Evolutionary conservation across 164 flowering plant genomes (phyloP).

Genomic region (Chimonanthus praecox): DNA sequence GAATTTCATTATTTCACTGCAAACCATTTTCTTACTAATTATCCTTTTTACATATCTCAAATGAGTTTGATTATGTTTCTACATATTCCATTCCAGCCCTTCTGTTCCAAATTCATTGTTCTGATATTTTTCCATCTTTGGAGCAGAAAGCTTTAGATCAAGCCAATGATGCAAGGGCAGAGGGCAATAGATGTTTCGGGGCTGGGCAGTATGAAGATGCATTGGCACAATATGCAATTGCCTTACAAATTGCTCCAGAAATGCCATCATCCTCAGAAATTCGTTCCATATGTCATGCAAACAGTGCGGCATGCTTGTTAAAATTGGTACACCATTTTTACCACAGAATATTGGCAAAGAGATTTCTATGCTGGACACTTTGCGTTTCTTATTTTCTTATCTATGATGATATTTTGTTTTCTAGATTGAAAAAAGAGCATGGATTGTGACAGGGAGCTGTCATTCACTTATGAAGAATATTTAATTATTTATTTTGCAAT

Average conservation of each 20-base stretch:
- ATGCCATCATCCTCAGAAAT: conserved; percentile 47
- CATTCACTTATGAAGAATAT: too few relatives aligned
- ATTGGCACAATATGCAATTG: conserved; percentile 51
- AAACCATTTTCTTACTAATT: too few relatives aligned
- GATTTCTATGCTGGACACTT: not conserved
- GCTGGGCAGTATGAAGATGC: conserved; percentile 80
- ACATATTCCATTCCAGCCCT: not conserved
- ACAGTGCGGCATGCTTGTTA: conserved; percentile 65
- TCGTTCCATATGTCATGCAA: conserved; percentile 84
- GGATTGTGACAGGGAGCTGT: not conserved
- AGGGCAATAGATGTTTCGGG: conserved; percentile 67
- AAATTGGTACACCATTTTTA: conserved; percentile 49
- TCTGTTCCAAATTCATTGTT: not conserved
- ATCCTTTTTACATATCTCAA: too few relatives aligned
- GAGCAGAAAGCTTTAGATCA: conserved; percentile 50
- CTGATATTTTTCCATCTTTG: conserved; percentile 8
- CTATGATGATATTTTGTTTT: not conserved
- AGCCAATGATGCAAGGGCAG: conserved; percentile 71
- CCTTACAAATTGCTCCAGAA: conserved; percentile 53
- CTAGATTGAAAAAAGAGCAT: not conserved
- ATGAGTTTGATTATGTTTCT: not conserved
- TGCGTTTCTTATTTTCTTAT: not conserved
- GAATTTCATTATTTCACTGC: too few relatives aligned
- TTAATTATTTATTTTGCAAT: not conserved
- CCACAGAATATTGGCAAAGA: not conserved